Evolutionary conservation across 2,329 filamentous ascomycete species (phyloP), one percentile per base, ranked within the genome.

Genomic region (Westerdykella aurantiaca): DNA sequence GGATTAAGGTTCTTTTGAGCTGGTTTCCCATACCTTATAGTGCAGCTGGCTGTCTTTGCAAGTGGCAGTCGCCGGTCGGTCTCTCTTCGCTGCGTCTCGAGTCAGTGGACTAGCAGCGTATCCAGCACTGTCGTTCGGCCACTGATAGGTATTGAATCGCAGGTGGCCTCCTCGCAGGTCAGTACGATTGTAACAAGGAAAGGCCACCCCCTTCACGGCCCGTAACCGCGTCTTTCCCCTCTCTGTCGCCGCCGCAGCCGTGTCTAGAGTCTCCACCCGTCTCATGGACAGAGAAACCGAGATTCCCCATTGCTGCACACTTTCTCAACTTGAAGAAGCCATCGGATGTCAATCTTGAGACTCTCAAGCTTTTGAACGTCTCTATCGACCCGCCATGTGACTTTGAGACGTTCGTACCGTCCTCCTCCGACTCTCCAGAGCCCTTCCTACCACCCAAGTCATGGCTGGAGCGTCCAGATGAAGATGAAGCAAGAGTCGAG

Each of bases 171-270:
- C 58, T 68, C 46, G 65, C 65, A 33, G 65, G 64, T 31, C 62
- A 66, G 52, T 64, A 69, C 57, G 66, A 69, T 43, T 55, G 56
- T 37, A 50, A 63, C 45, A 63, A 67, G 50, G 62, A 66, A 43
- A 71, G 76, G 47, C 55, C 62, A 35, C 73, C 76, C 33, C 77
- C 77, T 37, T 59, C 73, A 29, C 61, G 60, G 45, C 71, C 77
- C 29, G 75, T 71, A 21, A 70, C 71, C 16, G 66, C 79, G 38
- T 74, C 74, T 42, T 79, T 80, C 51, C 77, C 77, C 25, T 56
- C 58, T 42, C 72, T 75, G 48, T 52, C 60, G 22, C 69, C 72
- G 29, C 66, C 69, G 21, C 39, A 52, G 23, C 59, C 62, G 13
- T 62, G 55, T 35, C 42, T 39, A 42, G 38, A 48, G 38, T 47